These are phyloP conservation scores for Pseudomicrostroma phylloplanum DNA, from an alignment of 1,284 basidiomycete species.

Conservation along the genomic window DNA sequence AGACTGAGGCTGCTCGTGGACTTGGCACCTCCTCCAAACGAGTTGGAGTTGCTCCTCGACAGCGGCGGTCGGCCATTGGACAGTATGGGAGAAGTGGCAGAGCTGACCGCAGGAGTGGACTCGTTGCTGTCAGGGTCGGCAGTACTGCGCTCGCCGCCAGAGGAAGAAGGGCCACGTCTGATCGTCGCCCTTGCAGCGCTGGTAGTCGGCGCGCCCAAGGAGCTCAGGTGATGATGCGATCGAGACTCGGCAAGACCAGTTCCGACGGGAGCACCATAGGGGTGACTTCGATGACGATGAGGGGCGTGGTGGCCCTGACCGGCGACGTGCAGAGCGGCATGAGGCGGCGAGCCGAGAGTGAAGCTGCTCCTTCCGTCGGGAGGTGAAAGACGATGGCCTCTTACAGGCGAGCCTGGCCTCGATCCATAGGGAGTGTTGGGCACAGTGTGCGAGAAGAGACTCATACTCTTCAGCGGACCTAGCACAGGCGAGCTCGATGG, in stretches of 20 bases:
- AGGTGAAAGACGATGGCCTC: conserved; percentile 13
- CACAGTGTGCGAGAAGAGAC: conserved; percentile 42
- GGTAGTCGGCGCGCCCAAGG: conserved; percentile 27
- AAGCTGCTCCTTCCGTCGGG: conserved; percentile 11
- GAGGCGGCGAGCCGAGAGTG: conserved; percentile 23
- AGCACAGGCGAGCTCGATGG: conserved; percentile 48
- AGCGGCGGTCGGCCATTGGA: conserved; percentile 1
- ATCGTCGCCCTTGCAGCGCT: conserved; percentile 8
- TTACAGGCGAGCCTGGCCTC: conserved; percentile 40
- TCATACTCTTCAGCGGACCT: conserved; percentile 47
- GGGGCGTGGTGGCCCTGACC: conserved; percentile 43
- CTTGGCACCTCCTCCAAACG: not conserved
- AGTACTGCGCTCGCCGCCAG: conserved; percentile 41
- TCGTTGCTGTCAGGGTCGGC: conserved; percentile 14
- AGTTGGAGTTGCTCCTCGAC: conserved; percentile 10
- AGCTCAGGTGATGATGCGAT: conserved; percentile 43
- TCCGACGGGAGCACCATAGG: conserved; percentile 24
- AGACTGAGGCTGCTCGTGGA: conserved; percentile 19
- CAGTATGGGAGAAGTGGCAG: conserved; percentile 22
- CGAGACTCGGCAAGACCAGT: conserved; percentile 26
- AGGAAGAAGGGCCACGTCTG: conserved; percentile 13
- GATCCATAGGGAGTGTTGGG: conserved; percentile 44
- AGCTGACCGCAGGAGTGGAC: conserved; percentile 21
- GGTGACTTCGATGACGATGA: conserved; percentile 45
- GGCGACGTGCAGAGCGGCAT: conserved; percentile 41